phyloP scores from a whole-genome alignment of 805 yeast genomes.

The Cyberlindnera xylosilytica region DNA sequence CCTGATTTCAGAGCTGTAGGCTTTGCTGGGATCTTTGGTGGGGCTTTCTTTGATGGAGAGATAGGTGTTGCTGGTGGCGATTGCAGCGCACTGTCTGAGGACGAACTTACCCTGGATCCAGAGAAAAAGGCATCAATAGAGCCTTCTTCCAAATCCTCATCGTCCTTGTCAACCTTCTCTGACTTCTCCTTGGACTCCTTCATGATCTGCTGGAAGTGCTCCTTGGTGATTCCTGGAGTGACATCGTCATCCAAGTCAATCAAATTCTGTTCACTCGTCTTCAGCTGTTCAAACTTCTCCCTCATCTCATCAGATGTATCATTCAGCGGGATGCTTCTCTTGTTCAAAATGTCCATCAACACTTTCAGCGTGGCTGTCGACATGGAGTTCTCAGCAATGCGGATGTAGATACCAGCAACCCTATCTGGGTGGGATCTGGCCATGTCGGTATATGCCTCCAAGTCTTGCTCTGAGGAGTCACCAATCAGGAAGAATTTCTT shows the following conservation, averaged over 20 bases:
- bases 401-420: slow-evolving; percentile 70
- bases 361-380: slow-evolving; percentile 40
- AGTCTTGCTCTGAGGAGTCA: slow-evolving; percentile 93
- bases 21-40: not conserved
- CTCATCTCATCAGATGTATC: slow-evolving; percentile 19
- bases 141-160: slow-evolving; percentile 36
- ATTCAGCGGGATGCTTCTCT: slow-evolving; percentile 26
- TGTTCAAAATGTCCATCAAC: slow-evolving; percentile 20
- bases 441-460: slow-evolving; percentile 82
- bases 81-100: not conserved
- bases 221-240: slow-evolving; percentile 16
- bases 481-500: slow-evolving; percentile 85
- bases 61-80: slow-evolving; percentile 4
- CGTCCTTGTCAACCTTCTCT: slow-evolving; percentile 19
- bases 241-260: slow-evolving; percentile 26
- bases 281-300: slow-evolving; percentile 22
- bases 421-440: slow-evolving; percentile 60
- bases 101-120: not conserved
- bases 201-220: slow-evolving; percentile 21
- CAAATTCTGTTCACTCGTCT: slow-evolving; percentile 28
- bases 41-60: not conserved
- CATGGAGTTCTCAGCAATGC: slow-evolving; percentile 70
- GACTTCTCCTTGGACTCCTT: slow-evolving; percentile 16
- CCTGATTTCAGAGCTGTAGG: slow-evolving; percentile 2
- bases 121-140: slow-evolving; percentile 18